Evolutionary conservation across 2,329 filamentous ascomycete genomes (phyloP).

Genomic region (Ascochyta rabiei): DNA sequence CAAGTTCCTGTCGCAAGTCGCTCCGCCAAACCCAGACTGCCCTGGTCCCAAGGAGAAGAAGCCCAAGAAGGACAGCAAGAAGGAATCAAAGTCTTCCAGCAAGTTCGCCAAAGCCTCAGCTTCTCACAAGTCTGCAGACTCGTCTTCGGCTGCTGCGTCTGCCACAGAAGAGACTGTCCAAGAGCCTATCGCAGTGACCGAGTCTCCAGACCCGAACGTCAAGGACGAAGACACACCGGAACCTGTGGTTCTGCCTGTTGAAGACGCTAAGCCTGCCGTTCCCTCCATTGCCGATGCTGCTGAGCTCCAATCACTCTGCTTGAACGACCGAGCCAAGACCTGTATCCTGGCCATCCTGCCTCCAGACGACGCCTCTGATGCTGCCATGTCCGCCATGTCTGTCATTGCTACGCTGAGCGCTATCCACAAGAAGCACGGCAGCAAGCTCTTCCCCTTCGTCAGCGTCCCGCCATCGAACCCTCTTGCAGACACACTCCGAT

Average conservation of each 20-base stretch:
- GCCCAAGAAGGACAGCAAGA: slow-evolving; percentile 52
- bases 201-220: slow-evolving; percentile 59
- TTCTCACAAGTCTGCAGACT: slow-evolving; percentile 58
- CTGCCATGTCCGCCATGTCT: slow-evolving; percentile 45
- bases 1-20: slow-evolving; percentile 80
- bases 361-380: slow-evolving; percentile 54
- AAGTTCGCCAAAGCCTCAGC: slow-evolving; percentile 58
- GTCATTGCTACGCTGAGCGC: slow-evolving; percentile 68
- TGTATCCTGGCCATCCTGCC: slow-evolving; percentile 72
- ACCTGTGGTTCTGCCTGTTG: slow-evolving; percentile 60
- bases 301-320: slow-evolving; percentile 72
- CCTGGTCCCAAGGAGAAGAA: slow-evolving; percentile 59
- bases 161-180: slow-evolving; percentile 59
- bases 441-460: slow-evolving; percentile 82
- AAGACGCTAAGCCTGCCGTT: slow-evolving; percentile 64
- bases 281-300: slow-evolving; percentile 67
- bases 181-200: slow-evolving; percentile 56
- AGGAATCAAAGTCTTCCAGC: slow-evolving; percentile 55
- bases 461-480: slow-evolving; percentile 69
- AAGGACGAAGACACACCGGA: slow-evolving; percentile 53
- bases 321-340: slow-evolving; percentile 76
- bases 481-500: slow-evolving; percentile 61
- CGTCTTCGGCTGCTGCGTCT: slow-evolving; percentile 54
- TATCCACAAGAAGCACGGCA: slow-evolving; percentile 76
- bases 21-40: slow-evolving; percentile 78